Percentiles rank a stretch among this genome's conserved stretches.
phyloP scores from a whole-genome alignment of 441 rosid species.

The Erysimum pusillum region DNA sequence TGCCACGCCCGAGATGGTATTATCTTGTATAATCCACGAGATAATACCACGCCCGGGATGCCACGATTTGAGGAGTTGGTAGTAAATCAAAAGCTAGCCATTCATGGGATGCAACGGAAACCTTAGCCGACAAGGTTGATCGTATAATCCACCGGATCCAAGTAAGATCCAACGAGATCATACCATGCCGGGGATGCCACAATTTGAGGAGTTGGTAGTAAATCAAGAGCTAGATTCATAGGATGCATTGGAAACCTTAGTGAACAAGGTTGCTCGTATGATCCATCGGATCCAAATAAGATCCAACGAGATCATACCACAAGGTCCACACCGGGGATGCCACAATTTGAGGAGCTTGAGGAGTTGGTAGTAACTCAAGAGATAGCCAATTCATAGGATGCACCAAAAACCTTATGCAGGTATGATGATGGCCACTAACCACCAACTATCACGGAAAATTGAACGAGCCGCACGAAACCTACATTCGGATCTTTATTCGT shows the following conservation, averaged over 20 bases:
- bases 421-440: neutral
- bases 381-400: conserved; percentile 2
- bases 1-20: neutral
- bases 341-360: neutral
- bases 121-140: neutral
- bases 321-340: neutral
- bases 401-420: neutral
- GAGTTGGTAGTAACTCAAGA: neutral
- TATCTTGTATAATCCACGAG: neutral
- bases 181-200: neutral
- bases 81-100: conserved; percentile 7
- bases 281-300: neutral
- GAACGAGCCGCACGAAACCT: neutral
- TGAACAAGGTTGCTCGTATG: neutral
- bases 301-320: conserved; percentile 11
- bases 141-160: neutral
- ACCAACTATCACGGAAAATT: conserved; percentile 10
- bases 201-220: neutral
- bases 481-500: neutral
- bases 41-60: neutral
- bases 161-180: conserved; percentile 6
- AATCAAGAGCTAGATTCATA: conserved; percentile 2
- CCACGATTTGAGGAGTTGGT: neutral
- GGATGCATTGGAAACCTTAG: neutral
- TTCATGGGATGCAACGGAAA: neutral